Base-by-base conservation (phyloP, 1,284 basidiomycete species). In the Apiotrichum brassicae region DNA sequence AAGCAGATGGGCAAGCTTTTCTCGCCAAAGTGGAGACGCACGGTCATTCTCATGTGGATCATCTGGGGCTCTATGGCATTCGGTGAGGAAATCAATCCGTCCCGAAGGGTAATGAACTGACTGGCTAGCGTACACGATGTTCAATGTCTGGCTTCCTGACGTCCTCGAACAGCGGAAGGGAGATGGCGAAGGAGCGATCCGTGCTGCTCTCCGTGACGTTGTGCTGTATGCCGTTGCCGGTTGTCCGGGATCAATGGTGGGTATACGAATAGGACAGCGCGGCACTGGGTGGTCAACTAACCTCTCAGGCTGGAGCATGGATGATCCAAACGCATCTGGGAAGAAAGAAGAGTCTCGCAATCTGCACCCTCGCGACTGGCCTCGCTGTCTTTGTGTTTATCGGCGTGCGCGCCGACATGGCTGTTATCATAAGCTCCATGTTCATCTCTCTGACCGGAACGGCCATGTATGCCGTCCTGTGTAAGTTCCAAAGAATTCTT, bases 61-160 rank as follows among this genome's bases (percentile, higher is more conserved):
- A 78, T 81, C 19, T 97, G 92, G 92, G 83, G 80, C 49, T 74
- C 80, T 1, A 86, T 89, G 82, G 79, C 85, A 2, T 76, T 92
- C 25, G 85, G 87, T 88, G 56, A 53, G 84, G 72, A 11, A 23
- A 16, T 7, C 20, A 16, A 51, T 46, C 48, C 41, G 23, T 43
- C 24, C 23, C 24, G 12, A 14, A 44, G 30, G 7, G n/a, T n/a
- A n/a, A n/a, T 18, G 19, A 4, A 3, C 53, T 55, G 42, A 55
- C 46, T 51, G 44, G 28, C 44, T 64, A 85, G 90, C 84, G 2
- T 92, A 83, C 65, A 97, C 89, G 7, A 94, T 94, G 83, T 97
- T 97, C 76, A 98, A 97, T 65, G 91, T 95, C 13, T 97, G 86
- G 71, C 78, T 97, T 19, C 94, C 94, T 0, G 91, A 91, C 62